These are phyloP conservation scores for California macrophylla DNA, from an alignment of 441 rosid species.

Conservation along the genomic window DNA sequence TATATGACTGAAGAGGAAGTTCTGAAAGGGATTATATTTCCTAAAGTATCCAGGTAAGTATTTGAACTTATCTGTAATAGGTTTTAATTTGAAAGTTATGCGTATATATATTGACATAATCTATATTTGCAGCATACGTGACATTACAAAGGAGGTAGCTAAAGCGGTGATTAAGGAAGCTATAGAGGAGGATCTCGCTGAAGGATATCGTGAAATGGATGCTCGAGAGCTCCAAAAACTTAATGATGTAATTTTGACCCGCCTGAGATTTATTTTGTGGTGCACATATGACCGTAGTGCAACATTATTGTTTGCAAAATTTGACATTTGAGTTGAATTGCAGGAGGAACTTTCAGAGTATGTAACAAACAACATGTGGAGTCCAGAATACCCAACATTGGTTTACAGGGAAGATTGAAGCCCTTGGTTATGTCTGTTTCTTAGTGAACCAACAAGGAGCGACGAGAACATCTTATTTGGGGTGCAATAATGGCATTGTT, in stretches of 20 bases:
- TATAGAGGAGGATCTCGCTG: slow-evolving; percentile 64
- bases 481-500: not conserved
- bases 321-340: slow-evolving; percentile 8
- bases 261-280: too few relatives aligned
- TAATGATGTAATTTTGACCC: slow-evolving; percentile 38
- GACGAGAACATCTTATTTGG: not conserved
- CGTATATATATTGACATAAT: not conserved
- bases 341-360: slow-evolving; percentile 62
- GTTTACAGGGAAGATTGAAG: slow-evolving; percentile 51
- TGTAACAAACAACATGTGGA: slow-evolving; percentile 85
- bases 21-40: slow-evolving; percentile 63
- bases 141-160: slow-evolving; percentile 79
- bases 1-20: slow-evolving; percentile 96
- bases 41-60: slow-evolving; percentile 73
- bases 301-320: not conserved
- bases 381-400: slow-evolving; percentile 70
- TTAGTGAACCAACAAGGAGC: too few relatives aligned
- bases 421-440: not conserved
- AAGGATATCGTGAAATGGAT: slow-evolving; percentile 80
- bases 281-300: not conserved
- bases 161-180: slow-evolving; percentile 94
- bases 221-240: slow-evolving; percentile 61
- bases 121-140: slow-evolving; percentile 60
- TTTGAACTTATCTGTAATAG: not conserved
- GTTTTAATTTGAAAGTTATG: not conserved